Percentiles rank a stretch among this genome's conserved stretches.
Evolutionary conservation across 2,329 filamentous ascomycete genomes (phyloP).

Genomic region (Aspergillus glaucus): DNA sequence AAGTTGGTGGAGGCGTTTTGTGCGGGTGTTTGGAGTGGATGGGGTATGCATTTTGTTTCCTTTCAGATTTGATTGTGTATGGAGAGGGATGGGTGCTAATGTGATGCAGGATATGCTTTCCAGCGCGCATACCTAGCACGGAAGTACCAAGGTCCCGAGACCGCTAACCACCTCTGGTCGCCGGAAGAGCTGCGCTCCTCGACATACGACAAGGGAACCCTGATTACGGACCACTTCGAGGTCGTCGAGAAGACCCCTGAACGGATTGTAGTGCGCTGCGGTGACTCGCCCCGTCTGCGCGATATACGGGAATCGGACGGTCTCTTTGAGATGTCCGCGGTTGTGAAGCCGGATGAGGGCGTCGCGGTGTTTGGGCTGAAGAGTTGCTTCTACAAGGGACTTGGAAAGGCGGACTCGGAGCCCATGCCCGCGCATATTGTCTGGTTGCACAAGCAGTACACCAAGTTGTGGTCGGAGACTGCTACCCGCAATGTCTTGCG

Average conservation of each 20-base stretch:
- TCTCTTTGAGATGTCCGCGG: slow-evolving; percentile 59
- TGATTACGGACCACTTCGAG: slow-evolving; percentile 66
- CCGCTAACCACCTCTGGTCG: slow-evolving; percentile 57
- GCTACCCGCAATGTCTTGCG: slow-evolving; percentile 30
- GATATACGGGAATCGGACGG: slow-evolving; percentile 57
- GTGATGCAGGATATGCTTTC: slow-evolving; percentile 35
- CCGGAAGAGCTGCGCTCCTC: slow-evolving; percentile 48
- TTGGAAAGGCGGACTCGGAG: slow-evolving; percentile 35
- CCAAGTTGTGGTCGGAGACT: slow-evolving; percentile 52
- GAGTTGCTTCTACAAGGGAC: slow-evolving; percentile 56
- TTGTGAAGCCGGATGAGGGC: slow-evolving; percentile 52
- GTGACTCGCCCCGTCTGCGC: slow-evolving; percentile 56
- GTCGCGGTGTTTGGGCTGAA: slow-evolving; percentile 61
- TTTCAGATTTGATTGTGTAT: background rate
- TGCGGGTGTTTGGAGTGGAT: slow-evolving; percentile 60
- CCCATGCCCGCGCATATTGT: slow-evolving; percentile 45
- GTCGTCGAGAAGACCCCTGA: slow-evolving; percentile 59
- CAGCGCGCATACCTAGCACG: slow-evolving; percentile 55
- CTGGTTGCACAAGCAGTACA: slow-evolving; percentile 51
- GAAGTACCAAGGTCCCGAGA: slow-evolving; percentile 54
- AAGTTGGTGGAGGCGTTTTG: slow-evolving; percentile 61
- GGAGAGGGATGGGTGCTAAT: background rate
- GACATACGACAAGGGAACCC: slow-evolving; percentile 57
- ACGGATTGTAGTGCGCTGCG: slow-evolving; percentile 58
- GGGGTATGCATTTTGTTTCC: slow-evolving; percentile 43